Evolutionary conservation across 1,284 basidiomycete species (phyloP).

Genomic region (Xerocomus nothofagi): DNA sequence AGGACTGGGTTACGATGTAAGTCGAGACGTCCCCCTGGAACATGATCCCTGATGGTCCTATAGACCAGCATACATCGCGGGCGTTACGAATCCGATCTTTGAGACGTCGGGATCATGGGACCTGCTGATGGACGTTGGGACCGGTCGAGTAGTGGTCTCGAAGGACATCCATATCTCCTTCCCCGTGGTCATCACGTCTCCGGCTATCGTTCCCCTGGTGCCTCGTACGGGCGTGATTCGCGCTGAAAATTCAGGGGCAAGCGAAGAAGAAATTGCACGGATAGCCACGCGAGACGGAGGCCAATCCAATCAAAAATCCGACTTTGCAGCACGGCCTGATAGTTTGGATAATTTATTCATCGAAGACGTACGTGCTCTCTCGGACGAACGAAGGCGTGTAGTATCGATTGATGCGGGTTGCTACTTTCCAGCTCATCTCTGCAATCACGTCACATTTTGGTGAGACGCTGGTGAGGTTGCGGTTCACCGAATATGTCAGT

Average conservation of each 20-base stretch:
- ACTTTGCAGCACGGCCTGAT: slow-evolving; percentile 58
- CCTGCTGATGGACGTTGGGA: slow-evolving; percentile 86
- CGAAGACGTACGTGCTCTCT: slow-evolving; percentile 73
- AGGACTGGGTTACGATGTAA: slow-evolving; percentile 87
- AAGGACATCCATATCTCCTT: slow-evolving; percentile 73
- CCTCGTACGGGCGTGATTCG: slow-evolving; percentile 60
- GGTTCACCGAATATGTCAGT: slow-evolving; percentile 74
- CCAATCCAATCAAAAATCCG: slow-evolving; percentile 44
- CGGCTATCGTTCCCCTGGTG: slow-evolving; percentile 45
- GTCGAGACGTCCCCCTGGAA: slow-evolving; percentile 30
- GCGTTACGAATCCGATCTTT: slow-evolving; percentile 96
- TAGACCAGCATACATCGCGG: slow-evolving; percentile 90
- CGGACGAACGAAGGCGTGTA: slow-evolving; percentile 23
- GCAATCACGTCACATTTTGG: slow-evolving; percentile 77
- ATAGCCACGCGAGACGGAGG: slow-evolving; percentile 38
- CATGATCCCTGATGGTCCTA: slow-evolving; percentile 9
- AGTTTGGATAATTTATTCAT: slow-evolving; percentile 84
- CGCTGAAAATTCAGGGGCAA: slow-evolving; percentile 55
- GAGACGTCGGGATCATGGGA: slow-evolving; percentile 89
- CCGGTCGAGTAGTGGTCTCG: slow-evolving; percentile 81
- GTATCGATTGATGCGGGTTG: slow-evolving; percentile 8
- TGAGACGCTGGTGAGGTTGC: slow-evolving; percentile 73
- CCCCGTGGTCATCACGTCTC: slow-evolving; percentile 46
- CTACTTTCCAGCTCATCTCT: slow-evolving; percentile 54
- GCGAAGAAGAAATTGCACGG: slow-evolving; percentile 63